Conservation (phyloP, 306 rosid genomes). For the Cyamopsis tetragonoloba region DNA sequence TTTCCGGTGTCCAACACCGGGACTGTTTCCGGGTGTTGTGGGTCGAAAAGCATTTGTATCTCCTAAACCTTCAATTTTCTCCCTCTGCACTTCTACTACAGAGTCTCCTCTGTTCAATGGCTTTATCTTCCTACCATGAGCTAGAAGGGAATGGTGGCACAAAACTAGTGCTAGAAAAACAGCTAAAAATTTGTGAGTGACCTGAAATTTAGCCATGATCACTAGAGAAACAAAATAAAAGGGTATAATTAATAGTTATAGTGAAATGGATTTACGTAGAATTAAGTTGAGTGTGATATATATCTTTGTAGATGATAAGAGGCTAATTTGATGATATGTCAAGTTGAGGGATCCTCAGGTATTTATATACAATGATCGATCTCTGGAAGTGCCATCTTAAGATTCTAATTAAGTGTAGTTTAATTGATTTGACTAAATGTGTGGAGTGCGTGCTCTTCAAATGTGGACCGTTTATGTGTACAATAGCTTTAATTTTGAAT, state of each 20-base stretch:
- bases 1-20: slow-evolving; percentile 40
- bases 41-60: slow-evolving; percentile 35
- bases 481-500: too few relatives aligned
- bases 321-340: background rate
- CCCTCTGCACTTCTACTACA: too few relatives aligned
- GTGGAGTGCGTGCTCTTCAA: slow-evolving; percentile 10
- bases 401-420: background rate
- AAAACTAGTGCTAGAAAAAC: slow-evolving; percentile 21
- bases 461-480: background rate
- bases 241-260: background rate
- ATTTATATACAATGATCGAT: slow-evolving; percentile 26
- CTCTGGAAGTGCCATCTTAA: background rate
- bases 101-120: background rate
- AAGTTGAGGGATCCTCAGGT: background rate
- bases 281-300: background rate
- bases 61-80: background rate
- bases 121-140: slow-evolving; percentile 21
- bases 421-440: slow-evolving; percentile 29
- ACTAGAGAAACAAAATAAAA: too few relatives aligned
- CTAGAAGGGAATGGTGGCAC: slow-evolving; percentile 10
- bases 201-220: slow-evolving; percentile 23
- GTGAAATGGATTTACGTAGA: background rate
- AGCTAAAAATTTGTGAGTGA: background rate
- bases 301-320: background rate
- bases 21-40: slow-evolving; percentile 56